Evolutionary conservation across 1,139 yeast genomes (phyloP).

Genomic region (Fermentozyma sake): DNA sequence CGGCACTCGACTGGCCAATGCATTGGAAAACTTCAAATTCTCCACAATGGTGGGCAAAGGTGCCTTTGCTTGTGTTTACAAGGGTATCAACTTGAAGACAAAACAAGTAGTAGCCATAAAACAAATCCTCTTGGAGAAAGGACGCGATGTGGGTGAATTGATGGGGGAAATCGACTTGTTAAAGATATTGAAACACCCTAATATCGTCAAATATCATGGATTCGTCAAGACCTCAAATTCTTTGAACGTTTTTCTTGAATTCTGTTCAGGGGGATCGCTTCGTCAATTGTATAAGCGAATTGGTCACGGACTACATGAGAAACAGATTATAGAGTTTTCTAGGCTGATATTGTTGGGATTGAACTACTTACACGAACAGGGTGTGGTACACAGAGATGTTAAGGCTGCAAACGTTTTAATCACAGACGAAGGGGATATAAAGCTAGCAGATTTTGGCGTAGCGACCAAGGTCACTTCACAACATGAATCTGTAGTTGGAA

Average conservation of each 20-base stretch:
- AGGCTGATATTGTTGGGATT: conserved; percentile 74
- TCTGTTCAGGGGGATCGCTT: conserved; percentile 83
- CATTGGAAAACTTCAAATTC: conserved; percentile 52
- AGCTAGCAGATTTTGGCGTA: conserved; percentile 77
- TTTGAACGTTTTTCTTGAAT: conserved; percentile 67
- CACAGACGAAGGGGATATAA: conserved; percentile 55
- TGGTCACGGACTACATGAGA: conserved; percentile 57
- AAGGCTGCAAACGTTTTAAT: conserved; percentile 74
- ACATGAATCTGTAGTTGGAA: conserved; percentile 52
- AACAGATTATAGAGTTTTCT: conserved; percentile 54
- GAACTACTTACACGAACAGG: conserved; percentile 61
- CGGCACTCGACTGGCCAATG: conserved; percentile 35
- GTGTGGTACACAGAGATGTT: conserved; percentile 74
- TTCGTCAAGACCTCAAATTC: conserved; percentile 67
- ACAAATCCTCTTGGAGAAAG: conserved; percentile 58
- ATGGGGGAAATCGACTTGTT: conserved; percentile 87
- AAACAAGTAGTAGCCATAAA: conserved; percentile 81
- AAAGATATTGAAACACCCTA: conserved; percentile 75
- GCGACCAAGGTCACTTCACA: conserved; percentile 51
- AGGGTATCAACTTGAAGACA: conserved; percentile 60
- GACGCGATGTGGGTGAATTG: conserved; percentile 42
- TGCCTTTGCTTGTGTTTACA: conserved; percentile 73
- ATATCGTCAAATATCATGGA: conserved; percentile 88
- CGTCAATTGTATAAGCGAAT: conserved; percentile 58
- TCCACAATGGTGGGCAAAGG: conserved; percentile 71